These are phyloP conservation scores for Kwoniella shivajii DNA, from an alignment of 1,284 basidiomycete genomes.

Conservation along the genomic window DNA sequence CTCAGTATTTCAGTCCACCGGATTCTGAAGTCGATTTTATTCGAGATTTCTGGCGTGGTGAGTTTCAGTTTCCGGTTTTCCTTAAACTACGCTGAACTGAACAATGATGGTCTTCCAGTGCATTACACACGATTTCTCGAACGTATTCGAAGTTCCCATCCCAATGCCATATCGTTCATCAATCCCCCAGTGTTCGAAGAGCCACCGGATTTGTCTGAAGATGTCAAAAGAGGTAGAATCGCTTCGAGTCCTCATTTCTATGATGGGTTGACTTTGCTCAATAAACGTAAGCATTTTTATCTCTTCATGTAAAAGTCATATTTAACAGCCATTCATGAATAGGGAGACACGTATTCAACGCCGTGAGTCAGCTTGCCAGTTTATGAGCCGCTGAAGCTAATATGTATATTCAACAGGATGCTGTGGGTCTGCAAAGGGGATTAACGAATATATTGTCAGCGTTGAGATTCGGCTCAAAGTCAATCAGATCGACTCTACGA, in stretches of 20 bases:
- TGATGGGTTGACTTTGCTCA: conserved; percentile 70
- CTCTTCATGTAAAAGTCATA: neutral
- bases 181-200: conserved; percentile 88
- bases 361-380: conserved; percentile 18
- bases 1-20: conserved; percentile 71
- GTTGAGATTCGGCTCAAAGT: conserved; percentile 68
- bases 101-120: conserved; percentile 43
- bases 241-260: conserved; percentile 89
- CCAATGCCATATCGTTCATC: conserved; percentile 83
- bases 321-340: neutral
- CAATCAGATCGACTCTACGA: conserved; percentile 77
- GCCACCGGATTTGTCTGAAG: conserved; percentile 64
- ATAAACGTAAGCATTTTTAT: conserved; percentile 25
- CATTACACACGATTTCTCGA: conserved; percentile 70
- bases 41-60: conserved; percentile 72
- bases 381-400: neutral
- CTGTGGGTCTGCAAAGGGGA: conserved; percentile 37
- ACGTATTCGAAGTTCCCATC: conserved; percentile 72
- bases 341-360: conserved; percentile 40
- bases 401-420: conserved; percentile 58
- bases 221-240: conserved; percentile 68
- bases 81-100: neutral
- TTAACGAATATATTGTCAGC: conserved; percentile 50
- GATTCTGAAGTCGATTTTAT: conserved; percentile 60
- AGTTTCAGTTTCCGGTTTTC: conserved; percentile 28